Conservation (phyloP, 208 protist genomes). For the Wallacemonas collosoma region DNA sequence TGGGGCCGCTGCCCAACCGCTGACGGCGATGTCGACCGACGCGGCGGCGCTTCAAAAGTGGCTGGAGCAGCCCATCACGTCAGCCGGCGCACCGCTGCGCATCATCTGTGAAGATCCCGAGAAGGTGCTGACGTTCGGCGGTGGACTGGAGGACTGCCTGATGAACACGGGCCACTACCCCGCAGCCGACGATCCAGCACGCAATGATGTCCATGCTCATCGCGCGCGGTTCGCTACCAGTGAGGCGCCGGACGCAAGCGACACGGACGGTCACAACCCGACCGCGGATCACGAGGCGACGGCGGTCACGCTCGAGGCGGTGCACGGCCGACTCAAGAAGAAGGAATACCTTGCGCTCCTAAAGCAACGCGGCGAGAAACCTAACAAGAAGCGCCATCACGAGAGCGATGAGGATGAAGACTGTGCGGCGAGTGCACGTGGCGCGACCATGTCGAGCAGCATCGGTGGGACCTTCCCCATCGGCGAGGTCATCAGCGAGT, state of each 20-base stretch:
- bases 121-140: conserved; percentile 64
- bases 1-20: background rate
- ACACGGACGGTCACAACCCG: background rate
- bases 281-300: no score
- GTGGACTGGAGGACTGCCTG: conserved; percentile 85
- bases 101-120: conserved; percentile 53
- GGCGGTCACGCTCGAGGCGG: background rate
- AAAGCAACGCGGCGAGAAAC: conserved; percentile 44
- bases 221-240: conserved; percentile 60
- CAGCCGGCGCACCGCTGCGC: conserved; percentile 54
- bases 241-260: background rate
- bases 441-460: conserved; percentile 71
- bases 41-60: conserved; percentile 22
- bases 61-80: conserved; percentile 39
- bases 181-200: conserved; percentile 53
- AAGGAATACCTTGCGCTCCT: conserved; percentile 76
- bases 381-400: conserved; percentile 39
- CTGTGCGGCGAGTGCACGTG: conserved; percentile 17
- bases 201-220: conserved; percentile 65
- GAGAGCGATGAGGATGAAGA: conserved; percentile 54
- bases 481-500: conserved; percentile 91
- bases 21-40: background rate
- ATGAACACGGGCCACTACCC: conserved; percentile 88
- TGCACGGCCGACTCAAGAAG: conserved; percentile 70
- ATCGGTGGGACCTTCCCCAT: conserved; percentile 92